These are phyloP conservation scores for Xylaria palmicola DNA, from an alignment of 495 filamentous ascomycete genomes.

Conservation along the genomic window DNA sequence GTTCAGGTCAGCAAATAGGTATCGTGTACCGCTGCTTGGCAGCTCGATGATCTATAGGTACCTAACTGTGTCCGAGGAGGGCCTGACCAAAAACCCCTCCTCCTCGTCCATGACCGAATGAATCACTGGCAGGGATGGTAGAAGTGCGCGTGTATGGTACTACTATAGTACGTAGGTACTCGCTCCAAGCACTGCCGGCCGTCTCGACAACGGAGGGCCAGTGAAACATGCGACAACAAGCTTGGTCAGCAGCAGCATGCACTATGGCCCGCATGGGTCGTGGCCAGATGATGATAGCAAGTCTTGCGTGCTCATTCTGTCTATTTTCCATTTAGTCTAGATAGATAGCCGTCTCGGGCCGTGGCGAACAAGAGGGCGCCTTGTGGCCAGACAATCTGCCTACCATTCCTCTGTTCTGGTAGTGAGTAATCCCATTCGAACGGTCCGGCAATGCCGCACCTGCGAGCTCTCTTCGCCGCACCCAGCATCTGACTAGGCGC, in stretches of 20 bases:
- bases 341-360: no score
- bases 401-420: background rate
- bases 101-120: background rate
- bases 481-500: background rate
- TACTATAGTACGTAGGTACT: background rate
- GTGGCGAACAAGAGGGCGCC: background rate
- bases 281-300: background rate
- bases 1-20: background rate
- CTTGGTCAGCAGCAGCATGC: background rate
- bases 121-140: no score
- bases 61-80: no score
- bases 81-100: background rate
- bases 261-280: background rate
- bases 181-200: background rate
- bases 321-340: no score
- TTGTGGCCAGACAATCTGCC: background rate
- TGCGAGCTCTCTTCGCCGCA: background rate
- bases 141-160: no score
- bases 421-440: background rate
- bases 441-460: background rate
- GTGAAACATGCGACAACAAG: background rate
- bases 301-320: background rate
- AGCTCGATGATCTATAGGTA: background rate
- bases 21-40: background rate
- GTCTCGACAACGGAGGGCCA: background rate